Base-by-base conservation (phyloP, 2,329 filamentous ascomycete genomes). In the Trichophyton simii region DNA sequence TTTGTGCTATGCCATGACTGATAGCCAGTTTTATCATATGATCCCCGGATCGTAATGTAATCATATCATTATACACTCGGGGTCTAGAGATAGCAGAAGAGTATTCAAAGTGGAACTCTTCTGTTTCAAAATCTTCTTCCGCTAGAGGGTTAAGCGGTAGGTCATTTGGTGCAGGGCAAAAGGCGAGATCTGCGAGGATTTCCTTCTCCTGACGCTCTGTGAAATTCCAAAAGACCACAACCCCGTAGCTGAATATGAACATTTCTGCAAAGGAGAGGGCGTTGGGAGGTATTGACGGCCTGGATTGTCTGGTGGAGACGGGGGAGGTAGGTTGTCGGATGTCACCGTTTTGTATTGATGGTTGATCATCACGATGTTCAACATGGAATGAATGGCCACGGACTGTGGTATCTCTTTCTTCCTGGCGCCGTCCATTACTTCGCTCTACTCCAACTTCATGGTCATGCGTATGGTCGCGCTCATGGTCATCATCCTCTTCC, bases 1-100 rank as follows among this genome's bases (percentile, higher is more conserved):
- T 96, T 75, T 99, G 94, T 0, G 91, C 91, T 67, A 99, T 96
- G 42, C 91, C 94, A 72, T 99, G 94, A 72, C 89, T 95, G 78
- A 99, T 99, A 38, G 92, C 91, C 15, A 99, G 81, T 76, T 97
- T 97, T 72, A 97, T 95, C 92, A 99, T 97, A 76, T 99, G 94
- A 76, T 99, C 94, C 44, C 89, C 87, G 63, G 90, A 95, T 65
- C 95, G 82, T 52, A 99, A 78, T 0, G 94, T 99, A 68, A 99
- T 97, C 94, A 99, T 99, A 74, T 99, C 94, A 75, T 99, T 97
- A 78, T 95, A 99, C 34, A 99, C 88, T 61, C 94, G 84, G 3
- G 94, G 94, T 58, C 91, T 84, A 64, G 91, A 87, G 38, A 94
- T 90, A 62, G 89, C 82, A 0, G 85, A 82, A 68, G 89, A 95